Percentiles rank a stretch among this genome's conserved stretches.
These are phyloP conservation scores for Eucalyptus tenuipes DNA, from an alignment of 345 rosid genomes.

Conservation along the genomic window DNA sequence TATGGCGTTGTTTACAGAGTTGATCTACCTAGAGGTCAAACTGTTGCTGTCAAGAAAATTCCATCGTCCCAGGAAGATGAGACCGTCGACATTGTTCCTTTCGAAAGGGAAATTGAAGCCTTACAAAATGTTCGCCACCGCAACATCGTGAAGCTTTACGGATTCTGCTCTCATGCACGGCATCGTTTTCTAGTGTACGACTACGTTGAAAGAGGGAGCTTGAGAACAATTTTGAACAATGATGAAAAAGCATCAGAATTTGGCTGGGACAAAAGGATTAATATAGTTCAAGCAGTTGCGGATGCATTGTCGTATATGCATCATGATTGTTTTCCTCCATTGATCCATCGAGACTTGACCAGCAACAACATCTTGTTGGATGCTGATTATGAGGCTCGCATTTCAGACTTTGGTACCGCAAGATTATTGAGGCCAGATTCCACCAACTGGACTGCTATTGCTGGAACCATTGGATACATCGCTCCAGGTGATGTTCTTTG, in stretches of 20 bases:
- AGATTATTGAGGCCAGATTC: not conserved
- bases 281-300: not conserved
- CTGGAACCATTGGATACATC: not conserved
- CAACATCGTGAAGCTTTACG: not conserved
- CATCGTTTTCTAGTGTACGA: not conserved
- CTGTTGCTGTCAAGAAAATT: not conserved
- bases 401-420: not conserved
- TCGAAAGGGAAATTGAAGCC: not conserved
- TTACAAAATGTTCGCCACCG: not conserved
- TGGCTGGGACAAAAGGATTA: not conserved
- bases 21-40: not conserved
- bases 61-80: not conserved
- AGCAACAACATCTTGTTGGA: slow-evolving; percentile 5
- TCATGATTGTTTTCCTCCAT: not conserved
- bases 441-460: not conserved
- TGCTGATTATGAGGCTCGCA: not conserved
- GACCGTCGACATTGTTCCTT: not conserved
- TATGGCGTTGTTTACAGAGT: not conserved
- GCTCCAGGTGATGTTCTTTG: slow-evolving; percentile 9
- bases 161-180: not conserved
- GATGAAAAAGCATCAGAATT: accelerated
- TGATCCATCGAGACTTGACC: slow-evolving; percentile 3
- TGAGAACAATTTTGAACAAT: not conserved
- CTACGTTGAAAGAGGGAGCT: not conserved
- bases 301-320: not conserved